phyloP scores from a whole-genome alignment of 2,329 filamentous ascomycete genomes.

The Talaromyces funiculosus region DNA sequence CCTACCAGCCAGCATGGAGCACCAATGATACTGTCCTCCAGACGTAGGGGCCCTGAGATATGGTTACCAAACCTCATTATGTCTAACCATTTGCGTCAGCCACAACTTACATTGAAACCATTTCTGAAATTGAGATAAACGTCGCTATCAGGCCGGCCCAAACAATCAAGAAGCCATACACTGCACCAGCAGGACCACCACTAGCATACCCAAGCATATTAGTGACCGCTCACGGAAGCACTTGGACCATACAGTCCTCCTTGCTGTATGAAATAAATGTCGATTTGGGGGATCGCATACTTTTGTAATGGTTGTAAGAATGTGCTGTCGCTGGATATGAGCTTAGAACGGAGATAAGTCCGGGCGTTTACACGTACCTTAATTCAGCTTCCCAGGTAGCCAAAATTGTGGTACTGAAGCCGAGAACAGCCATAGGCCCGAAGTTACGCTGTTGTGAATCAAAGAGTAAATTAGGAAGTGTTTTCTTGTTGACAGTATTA shows the following conservation, averaged over 20 bases:
- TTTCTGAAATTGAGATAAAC: constrained; percentile 5
- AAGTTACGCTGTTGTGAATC: constrained; percentile 3
- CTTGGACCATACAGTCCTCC: not conserved
- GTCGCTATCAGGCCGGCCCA: constrained; percentile 9
- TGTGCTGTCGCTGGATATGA: not conserved
- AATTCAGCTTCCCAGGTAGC: constrained; percentile 10
- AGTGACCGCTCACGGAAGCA: not conserved
- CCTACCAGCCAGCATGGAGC: constrained; percentile 9
- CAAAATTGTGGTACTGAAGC: constrained; percentile 10
- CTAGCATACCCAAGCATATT: not conserved
- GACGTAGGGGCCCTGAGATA: constrained; percentile 7
- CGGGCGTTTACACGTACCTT: not conserved
- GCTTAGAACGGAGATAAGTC: not conserved
- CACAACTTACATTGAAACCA: constrained; percentile 9
- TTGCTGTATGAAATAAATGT: not conserved
- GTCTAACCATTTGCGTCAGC: not conserved
- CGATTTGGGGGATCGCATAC: not conserved
- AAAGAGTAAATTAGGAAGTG: not conserved
- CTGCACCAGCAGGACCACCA: constrained; percentile 8
- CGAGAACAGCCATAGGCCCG: constrained; percentile 7
- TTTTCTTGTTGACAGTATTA: not conserved
- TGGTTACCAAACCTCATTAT: not conserved
- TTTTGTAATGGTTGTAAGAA: constrained; percentile 6
- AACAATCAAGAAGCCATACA: constrained; percentile 10
- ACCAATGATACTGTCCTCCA: constrained; percentile 13